phyloP scores from a whole-genome alignment of 2,329 filamentous ascomycete genomes.

The Pleoardoris graminearum region DNA sequence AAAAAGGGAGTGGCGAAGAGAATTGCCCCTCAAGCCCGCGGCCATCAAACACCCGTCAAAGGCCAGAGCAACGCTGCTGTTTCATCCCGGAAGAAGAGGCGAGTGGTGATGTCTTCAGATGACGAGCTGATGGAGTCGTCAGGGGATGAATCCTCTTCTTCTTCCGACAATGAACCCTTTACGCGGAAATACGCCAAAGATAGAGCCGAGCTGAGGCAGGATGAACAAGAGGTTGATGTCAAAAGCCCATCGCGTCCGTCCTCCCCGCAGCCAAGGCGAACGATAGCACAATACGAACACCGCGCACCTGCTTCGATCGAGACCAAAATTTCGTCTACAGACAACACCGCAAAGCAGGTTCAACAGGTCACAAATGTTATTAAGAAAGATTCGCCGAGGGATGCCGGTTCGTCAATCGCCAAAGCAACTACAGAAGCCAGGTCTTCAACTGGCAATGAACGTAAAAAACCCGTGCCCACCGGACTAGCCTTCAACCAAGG shows the following conservation, averaged over 20 bases:
- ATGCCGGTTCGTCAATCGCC: too few relatives aligned
- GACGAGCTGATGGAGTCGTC: too few relatives aligned
- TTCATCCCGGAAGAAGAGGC: not conserved
- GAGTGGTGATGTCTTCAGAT: not conserved
- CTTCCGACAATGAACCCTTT: not conserved
- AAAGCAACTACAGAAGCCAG: not conserved
- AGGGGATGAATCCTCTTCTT: not conserved
- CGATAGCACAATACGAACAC: not conserved
- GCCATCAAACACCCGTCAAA: not conserved
- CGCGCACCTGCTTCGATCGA: not conserved
- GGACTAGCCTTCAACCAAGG: not conserved
- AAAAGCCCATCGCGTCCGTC: not conserved
- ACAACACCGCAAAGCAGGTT: not conserved
- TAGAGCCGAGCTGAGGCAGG: not conserved
- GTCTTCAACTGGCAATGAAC: not conserved
- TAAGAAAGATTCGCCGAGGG: not conserved
- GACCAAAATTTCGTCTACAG: not conserved
- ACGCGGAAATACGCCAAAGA: not conserved
- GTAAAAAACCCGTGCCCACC: not conserved
- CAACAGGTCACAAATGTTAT: not conserved
- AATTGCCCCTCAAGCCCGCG: not conserved
- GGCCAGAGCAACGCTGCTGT: not conserved
- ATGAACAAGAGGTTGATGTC: not conserved
- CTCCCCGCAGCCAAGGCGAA: not conserved
- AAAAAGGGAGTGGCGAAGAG: not conserved